phyloP scores from a whole-genome alignment of 2,329 filamentous ascomycete genomes.

The Fusarium ambrosium region DNA sequence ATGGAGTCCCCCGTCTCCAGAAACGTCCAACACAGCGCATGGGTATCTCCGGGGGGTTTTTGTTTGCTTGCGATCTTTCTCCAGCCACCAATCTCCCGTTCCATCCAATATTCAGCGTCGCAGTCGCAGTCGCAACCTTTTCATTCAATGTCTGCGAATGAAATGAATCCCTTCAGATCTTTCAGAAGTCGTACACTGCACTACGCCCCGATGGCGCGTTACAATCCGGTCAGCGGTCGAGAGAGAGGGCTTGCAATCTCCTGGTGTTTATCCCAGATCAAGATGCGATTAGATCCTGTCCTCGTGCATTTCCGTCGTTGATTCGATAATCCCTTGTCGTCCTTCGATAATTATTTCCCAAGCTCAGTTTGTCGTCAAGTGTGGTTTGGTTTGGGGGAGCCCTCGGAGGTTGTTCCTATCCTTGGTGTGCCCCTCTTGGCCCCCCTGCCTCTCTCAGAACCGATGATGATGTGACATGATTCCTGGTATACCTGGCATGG shows the following conservation, averaged over 20 bases:
- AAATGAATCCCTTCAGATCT: constrained; percentile 26
- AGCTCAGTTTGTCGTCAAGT: constrained; percentile 26
- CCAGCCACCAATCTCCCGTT: constrained; percentile 48
- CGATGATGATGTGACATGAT: constrained; percentile 45
- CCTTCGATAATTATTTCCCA: constrained; percentile 38
- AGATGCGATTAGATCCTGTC: constrained; percentile 21
- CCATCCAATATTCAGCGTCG: constrained; percentile 43
- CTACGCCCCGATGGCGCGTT: constrained; percentile 42
- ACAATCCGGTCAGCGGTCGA: constrained; percentile 37
- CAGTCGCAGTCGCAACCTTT: constrained; percentile 40
- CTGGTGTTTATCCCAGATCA: constrained; percentile 11
- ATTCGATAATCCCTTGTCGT: constrained; percentile 27
- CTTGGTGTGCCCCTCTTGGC: constrained; percentile 19
- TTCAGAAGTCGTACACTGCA: constrained; percentile 46
- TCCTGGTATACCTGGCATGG: constrained; percentile 46
- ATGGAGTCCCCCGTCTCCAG: constrained; percentile 49
- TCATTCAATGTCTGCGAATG: constrained; percentile 13
- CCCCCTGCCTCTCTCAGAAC: constrained; percentile 40
- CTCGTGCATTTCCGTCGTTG: constrained; percentile 27
- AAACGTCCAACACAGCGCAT: constrained; percentile 45
- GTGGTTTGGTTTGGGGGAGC: constrained; percentile 13
- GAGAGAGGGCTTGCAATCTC: constrained; percentile 34
- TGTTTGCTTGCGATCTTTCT: constrained; percentile 45
- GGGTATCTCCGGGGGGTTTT: constrained; percentile 49
- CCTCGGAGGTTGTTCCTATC: constrained; percentile 18